A percentile compares a stretch with the other conserved stretches of the same genome.
phyloP scores from a whole-genome alignment of 257 asterid species.

The Penstemon barbatus region DNA sequence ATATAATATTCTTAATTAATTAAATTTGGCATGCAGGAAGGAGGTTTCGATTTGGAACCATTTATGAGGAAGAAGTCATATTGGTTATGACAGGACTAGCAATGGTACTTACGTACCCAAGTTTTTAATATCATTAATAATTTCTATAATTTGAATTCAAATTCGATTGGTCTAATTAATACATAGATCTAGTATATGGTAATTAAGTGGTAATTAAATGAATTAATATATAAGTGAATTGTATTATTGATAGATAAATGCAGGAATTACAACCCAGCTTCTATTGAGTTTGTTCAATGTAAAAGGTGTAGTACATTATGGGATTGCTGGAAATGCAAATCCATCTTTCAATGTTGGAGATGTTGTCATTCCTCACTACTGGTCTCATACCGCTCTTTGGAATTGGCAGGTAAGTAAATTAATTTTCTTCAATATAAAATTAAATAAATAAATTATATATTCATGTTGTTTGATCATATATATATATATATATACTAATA shows the following conservation, averaged over 20 bases:
- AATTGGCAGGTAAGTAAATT: slow-evolving; percentile 62
- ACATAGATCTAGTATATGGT: too few species aligned
- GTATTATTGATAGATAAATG: slow-evolving; percentile 40
- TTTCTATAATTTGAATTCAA: too few species aligned
- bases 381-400: slow-evolving; percentile 65
- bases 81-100: slow-evolving; percentile 58
- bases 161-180: too few species aligned
- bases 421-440: not conserved
- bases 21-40: slow-evolving; percentile 41
- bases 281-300: slow-evolving; percentile 45
- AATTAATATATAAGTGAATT: not conserved
- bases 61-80: slow-evolving; percentile 37
- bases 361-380: slow-evolving; percentile 57
- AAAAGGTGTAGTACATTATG: slow-evolving; percentile 65
- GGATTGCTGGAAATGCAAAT: slow-evolving; percentile 68
- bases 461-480: too few species aligned
- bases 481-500: too few species aligned
- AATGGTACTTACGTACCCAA: slow-evolving; percentile 36
- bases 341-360: slow-evolving; percentile 55
- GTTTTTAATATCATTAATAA: too few species aligned
- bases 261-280: slow-evolving; percentile 62
- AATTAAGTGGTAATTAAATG: not conserved
- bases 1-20: too few species aligned
- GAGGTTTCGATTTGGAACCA: slow-evolving; percentile 51
- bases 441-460: too few species aligned